phyloP scores from a whole-genome alignment of 495 filamentous ascomycete genomes.

The Tuber melanosporum region DNA sequence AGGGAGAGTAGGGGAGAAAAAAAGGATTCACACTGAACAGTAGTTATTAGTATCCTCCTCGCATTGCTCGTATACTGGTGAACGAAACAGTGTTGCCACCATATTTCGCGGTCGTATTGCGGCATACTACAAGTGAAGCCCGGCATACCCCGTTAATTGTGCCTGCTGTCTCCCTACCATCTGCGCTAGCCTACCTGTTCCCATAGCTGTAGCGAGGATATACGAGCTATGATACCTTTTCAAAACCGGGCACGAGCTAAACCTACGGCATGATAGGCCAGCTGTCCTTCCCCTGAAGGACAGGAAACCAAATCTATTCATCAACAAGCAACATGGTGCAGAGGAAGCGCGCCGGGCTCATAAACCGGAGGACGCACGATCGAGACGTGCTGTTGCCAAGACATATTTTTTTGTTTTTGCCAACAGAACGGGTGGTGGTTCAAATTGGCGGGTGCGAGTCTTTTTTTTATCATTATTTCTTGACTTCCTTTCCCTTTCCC shows the following conservation, averaged over 20 bases:
- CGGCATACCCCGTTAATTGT: no score
- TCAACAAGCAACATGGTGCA: constrained; percentile 41
- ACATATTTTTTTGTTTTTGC: not conserved
- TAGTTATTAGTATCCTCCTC: no score
- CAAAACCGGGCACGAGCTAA: not conserved
- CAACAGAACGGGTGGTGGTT: not conserved
- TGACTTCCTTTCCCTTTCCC: not conserved
- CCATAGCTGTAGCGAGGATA: no score
- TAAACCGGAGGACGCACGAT: constrained; percentile 51
- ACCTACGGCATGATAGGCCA: not conserved
- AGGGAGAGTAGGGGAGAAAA: no score
- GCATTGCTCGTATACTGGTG: no score
- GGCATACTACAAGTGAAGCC: no score
- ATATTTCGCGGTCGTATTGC: no score
- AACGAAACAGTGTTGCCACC: no score
- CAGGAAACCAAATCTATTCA: not conserved
- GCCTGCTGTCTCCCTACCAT: no score
- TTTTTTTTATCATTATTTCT: not conserved
- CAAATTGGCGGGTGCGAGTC: not conserved
- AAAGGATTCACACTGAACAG: no score
- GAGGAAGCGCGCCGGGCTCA: constrained; percentile 48
- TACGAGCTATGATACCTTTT: not conserved
- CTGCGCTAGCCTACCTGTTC: no score
- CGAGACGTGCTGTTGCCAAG: constrained; percentile 49
- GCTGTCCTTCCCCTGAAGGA: not conserved